A percentile compares a stretch with the other conserved stretches of the same genome.
Conservation (phyloP, 495 filamentous ascomycete species). For the Astrocystis sublimbata region DNA sequence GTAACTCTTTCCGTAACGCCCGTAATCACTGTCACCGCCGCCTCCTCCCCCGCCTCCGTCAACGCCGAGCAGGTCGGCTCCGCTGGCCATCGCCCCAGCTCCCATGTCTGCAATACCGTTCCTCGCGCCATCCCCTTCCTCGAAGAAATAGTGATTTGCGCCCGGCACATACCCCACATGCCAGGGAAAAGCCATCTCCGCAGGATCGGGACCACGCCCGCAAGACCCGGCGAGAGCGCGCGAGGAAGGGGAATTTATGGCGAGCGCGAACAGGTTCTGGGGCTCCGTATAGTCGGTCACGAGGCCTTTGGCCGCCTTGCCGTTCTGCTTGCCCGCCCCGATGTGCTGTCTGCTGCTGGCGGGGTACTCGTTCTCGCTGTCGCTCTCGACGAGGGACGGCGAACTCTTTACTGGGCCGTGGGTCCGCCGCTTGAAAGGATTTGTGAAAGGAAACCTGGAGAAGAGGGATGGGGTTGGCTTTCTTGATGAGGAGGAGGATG, state of each 20-base stretch:
- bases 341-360: neutral
- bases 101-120: neutral
- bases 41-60: neutral
- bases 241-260: slow-evolving; percentile 66
- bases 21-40: no score
- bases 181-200: slow-evolving; percentile 60
- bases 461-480: neutral
- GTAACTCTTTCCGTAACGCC: slow-evolving; percentile 24
- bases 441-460: neutral
- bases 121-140: slow-evolving; percentile 26
- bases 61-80: slow-evolving; percentile 20
- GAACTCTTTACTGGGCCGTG: neutral
- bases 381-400: neutral
- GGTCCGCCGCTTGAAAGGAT: neutral
- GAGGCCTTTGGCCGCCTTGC: slow-evolving; percentile 49
- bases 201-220: slow-evolving; percentile 58
- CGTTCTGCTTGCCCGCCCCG: neutral
- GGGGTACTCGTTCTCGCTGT: neutral
- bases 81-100: slow-evolving; percentile 17
- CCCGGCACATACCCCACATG: slow-evolving; percentile 48
- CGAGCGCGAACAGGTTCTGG: slow-evolving; percentile 67
- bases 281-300: slow-evolving; percentile 75
- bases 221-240: slow-evolving; percentile 59
- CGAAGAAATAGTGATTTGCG: slow-evolving; percentile 44
- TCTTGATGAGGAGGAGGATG: neutral